Evolutionary conservation across 2,329 filamentous ascomycete species (phyloP), one percentile per base, ranked within the genome.

Genomic region (Sclerotinia borealis): DNA sequence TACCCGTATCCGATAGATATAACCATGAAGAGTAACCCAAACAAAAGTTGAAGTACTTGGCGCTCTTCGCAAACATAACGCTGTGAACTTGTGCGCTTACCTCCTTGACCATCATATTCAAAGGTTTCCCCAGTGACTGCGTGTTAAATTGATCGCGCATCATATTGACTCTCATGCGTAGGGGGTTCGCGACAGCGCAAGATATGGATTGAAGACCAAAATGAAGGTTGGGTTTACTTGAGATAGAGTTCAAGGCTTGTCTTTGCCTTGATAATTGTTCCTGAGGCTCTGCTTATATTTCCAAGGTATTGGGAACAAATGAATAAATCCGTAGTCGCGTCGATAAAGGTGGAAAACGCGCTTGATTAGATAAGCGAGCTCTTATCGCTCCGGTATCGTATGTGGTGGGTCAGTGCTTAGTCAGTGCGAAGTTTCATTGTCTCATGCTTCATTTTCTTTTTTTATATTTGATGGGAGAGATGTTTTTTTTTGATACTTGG

Each of bases 51-150:
- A 56, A 34, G 19, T 22, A 34, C 27, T 45, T 22, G 22, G 29
- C 19, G 29, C 50, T 19, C 25, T 37, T 29, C 41, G 7, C 11
- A 55, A 29, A 62, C 7, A 25, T 25, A 31, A 56, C 11, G 13
- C 8, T 60, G 45, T 22, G 31, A 36, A 47, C 17, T 48, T 60
- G 43, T 52, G 51, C 51, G 45, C 37, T 61, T 80, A 91, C 89
- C 83, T 90, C 80, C 75, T 91, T 91, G 66, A 92, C 83, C 66
- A 79, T 79, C 61, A 78, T 79, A 72, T 92, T 86, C 52, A 90
- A 80, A 41, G 81, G 79, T 52, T 77, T 76, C 66, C 89, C 89
- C 59, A 93, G 82, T 65, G 90, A 90, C 76, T 89, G 85, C 67
- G 82, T 74, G 71, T 86, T 85, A 72, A 77, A 85, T 58, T 76